These are phyloP conservation scores for Puccinia horiana DNA, from an alignment of 1,284 basidiomycete genomes.

Conservation along the genomic window DNA sequence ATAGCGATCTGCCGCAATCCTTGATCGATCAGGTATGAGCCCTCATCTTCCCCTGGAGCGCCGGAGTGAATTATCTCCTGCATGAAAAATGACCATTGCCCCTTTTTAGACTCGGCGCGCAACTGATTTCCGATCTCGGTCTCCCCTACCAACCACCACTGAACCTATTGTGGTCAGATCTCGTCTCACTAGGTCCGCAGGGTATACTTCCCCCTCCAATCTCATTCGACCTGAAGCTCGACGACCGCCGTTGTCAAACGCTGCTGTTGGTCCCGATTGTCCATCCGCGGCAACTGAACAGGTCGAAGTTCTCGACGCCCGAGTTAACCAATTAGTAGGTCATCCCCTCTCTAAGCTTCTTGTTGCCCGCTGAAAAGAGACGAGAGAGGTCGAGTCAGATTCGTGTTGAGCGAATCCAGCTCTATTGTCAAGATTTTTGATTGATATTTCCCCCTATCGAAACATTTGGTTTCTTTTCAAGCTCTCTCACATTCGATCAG, in stretches of 20 bases:
- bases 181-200: slow-evolving; percentile 16
- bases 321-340: slow-evolving; percentile 31
- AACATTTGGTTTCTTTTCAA: background rate
- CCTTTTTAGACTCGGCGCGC: slow-evolving; percentile 1
- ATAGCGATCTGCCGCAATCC: slow-evolving; percentile 48
- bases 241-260: background rate
- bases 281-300: slow-evolving; percentile 1
- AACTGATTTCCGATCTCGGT: background rate
- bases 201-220: slow-evolving; percentile 12
- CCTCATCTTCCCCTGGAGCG: background rate
- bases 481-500: slow-evolving; percentile 44
- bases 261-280: background rate
- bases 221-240: slow-evolving; percentile 20
- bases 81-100: background rate
- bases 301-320: slow-evolving; percentile 8
- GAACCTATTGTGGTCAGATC: slow-evolving; percentile 9
- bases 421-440: background rate
- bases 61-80: background rate
- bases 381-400: background rate
- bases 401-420: background rate
- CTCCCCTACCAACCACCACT: background rate
- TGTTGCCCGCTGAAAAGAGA: background rate
- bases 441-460: background rate
- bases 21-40: slow-evolving; percentile 28
- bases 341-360: background rate